These are phyloP conservation scores for Protea cynaroides DNA, from an alignment of 164 flowering plant genomes.

Conservation along the genomic window DNA sequence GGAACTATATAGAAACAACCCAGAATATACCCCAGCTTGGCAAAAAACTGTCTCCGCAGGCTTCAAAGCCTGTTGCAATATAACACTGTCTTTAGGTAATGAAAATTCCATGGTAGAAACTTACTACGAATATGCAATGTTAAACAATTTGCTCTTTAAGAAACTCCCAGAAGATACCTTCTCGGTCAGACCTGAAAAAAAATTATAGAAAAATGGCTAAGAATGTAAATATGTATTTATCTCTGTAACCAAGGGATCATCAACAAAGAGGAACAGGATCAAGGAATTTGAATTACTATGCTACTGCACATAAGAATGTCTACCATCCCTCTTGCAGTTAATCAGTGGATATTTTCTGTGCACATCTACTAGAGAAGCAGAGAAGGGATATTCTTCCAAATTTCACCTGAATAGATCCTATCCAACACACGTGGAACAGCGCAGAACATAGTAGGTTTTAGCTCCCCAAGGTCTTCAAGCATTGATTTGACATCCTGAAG, in stretches of 20 bases:
- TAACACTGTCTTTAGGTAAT: no score
- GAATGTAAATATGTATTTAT: constrained; percentile 5
- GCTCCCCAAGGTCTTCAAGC: constrained; percentile 80
- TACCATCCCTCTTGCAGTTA: no score
- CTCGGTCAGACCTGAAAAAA: constrained; percentile 69
- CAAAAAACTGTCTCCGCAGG: no score
- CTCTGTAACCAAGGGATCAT: neutral
- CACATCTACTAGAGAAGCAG: no score
- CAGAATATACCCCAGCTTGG: no score
- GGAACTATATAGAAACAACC: no score
- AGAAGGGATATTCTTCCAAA: neutral
- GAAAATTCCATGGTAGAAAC: constrained; percentile 17
- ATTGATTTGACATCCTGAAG: constrained; percentile 84
- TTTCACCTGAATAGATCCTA: constrained; percentile 70
- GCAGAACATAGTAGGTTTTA: constrained; percentile 84
- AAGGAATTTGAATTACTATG: no score
- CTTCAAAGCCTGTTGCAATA: no score
- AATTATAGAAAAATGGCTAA: constrained; percentile 4
- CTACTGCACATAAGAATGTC: no score
- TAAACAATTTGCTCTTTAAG: constrained; percentile 53
- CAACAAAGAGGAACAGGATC: neutral
- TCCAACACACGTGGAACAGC: constrained; percentile 98
- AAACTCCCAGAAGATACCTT: constrained; percentile 70
- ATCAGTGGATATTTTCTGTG: no score
- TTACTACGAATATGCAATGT: constrained; percentile 73